Evolutionary conservation across 1,284 basidiomycete genomes (phyloP).

Genomic region (Cutaneotrichosporon mucoides): DNA sequence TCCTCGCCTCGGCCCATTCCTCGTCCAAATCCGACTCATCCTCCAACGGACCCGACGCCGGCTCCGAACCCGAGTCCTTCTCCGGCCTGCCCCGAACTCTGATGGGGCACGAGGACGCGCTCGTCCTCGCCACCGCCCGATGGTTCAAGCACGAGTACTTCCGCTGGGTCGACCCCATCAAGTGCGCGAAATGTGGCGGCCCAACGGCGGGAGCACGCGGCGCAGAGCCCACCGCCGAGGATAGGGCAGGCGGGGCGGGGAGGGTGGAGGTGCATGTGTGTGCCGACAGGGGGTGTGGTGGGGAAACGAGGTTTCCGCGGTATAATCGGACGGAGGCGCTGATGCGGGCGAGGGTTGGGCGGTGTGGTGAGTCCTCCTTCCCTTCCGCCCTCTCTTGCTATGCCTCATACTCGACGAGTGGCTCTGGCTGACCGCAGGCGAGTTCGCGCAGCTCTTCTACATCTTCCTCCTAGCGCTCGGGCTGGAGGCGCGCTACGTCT

Average conservation of each 20-base stretch:
- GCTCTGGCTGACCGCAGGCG: conserved; percentile 22
- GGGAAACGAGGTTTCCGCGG: conserved; percentile 44
- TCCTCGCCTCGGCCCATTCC: not conserved
- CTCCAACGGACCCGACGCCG: too few species aligned
- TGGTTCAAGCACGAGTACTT: conserved; percentile 53
- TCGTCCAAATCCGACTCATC: too few species aligned
- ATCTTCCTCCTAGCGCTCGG: conserved; percentile 49
- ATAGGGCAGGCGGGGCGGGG: conserved; percentile 45
- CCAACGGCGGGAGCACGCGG: conserved; percentile 26
- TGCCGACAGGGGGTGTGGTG: conserved; percentile 25
- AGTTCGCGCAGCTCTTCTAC: conserved; percentile 53
- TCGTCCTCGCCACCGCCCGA: conserved; percentile 46
- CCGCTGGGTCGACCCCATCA: conserved; percentile 52
- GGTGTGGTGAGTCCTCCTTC: conserved; percentile 47
- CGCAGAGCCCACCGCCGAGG: conserved; percentile 29
- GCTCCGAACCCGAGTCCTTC: not conserved
- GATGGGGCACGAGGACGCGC: conserved; percentile 27
- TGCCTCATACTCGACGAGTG: not conserved
- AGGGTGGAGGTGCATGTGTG: conserved; percentile 45
- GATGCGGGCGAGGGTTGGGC: conserved; percentile 44
- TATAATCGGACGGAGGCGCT: conserved; percentile 45
- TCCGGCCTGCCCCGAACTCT: conserved; percentile 25
- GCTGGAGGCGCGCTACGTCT: conserved; percentile 50
- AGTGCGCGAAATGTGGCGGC: conserved; percentile 44
- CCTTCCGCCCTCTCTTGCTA: not conserved